Base-by-base conservation (phyloP, 257 asterid species). In the Solanum habrochaites region DNA sequence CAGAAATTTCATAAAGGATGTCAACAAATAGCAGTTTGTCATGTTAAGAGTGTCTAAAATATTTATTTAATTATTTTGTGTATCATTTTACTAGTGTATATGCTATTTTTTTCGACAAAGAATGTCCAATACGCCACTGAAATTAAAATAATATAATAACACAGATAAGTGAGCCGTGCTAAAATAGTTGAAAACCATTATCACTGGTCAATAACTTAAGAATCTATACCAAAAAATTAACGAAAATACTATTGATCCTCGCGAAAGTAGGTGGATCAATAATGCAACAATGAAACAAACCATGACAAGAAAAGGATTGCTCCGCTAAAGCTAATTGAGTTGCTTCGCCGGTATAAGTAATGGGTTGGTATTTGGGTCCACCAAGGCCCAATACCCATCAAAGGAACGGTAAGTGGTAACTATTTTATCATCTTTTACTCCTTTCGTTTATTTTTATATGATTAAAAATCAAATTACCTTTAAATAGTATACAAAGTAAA, bases 361-460 rank as follows among this genome's bases (percentile, higher is more conserved):
- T 86, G 91, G 92, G 90, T 90, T 84, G 39, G 27, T 14, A 7
- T 3, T 78, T 49, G 64, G 91, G 89, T 37, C 94, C 90, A 86
- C 83, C 15, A 39, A 88, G 90, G 89, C 93, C 92, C 91, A 88
- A 66, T 2, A 47, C 8, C 86, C 10, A 64, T 39, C 8, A 31
- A 15, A 42, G 35, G 72, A 85, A 83, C 43, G 39, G 88, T 86
- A 86, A 85, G 86, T 81, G 64, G 88, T 87, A 85, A 86, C 86
- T 83, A 84, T 11, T 39, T 35, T 37, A 10, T 21, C 1, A 4
- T 20, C 25, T 8, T 20, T 58, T 58, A 58, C 2, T 58, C 5
- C 0, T n/a, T 56, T 12, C 0, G 25, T 56, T 56, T 2, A 56
- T 56, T 20, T 20, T 58, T 58, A 58, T 58, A 58, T 58, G 12